Percentiles rank a stretch among this genome's conserved stretches.
phyloP scores from a whole-genome alignment of 257 asterid genomes.

The Eustoma russellianum region DNA sequence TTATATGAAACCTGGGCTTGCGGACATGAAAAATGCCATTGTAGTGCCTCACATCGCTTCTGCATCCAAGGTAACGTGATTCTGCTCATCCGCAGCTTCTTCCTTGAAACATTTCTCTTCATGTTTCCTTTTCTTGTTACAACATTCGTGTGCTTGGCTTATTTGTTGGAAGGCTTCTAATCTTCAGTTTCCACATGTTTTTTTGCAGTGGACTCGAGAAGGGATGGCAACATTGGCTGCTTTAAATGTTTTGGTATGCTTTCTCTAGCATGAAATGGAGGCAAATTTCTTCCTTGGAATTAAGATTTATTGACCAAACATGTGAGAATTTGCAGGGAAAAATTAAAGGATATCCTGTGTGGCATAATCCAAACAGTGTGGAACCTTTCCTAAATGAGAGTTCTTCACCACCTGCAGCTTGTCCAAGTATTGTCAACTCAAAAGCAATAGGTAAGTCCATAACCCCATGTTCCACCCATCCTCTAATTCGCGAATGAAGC shows the following conservation, averaged over 20 bases:
- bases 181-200: no score
- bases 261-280: not conserved
- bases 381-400: conserved; percentile 65
- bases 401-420: conserved; percentile 74
- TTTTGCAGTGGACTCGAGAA: conserved; percentile 95
- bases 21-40: conserved; percentile 77
- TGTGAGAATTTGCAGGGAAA: conserved; percentile 47
- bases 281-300: not conserved
- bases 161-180: no score
- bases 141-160: not conserved
- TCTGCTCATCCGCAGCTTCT: not conserved
- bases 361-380: conserved; percentile 69
- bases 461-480: not conserved
- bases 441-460: conserved; percentile 60
- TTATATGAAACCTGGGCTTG: conserved; percentile 89
- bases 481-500: not conserved
- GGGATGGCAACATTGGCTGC: conserved; percentile 99
- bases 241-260: conserved; percentile 75
- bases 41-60: conserved; percentile 97
- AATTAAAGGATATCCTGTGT: conserved; percentile 70
- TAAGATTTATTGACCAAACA: not conserved
- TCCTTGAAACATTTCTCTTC: not conserved
- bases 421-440: conserved; percentile 87
- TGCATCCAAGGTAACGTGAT: conserved; percentile 70
- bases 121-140: not conserved